phyloP scores from a whole-genome alignment of 2,329 filamentous ascomycete species.

The Phaeosphaeria sp. region DNA sequence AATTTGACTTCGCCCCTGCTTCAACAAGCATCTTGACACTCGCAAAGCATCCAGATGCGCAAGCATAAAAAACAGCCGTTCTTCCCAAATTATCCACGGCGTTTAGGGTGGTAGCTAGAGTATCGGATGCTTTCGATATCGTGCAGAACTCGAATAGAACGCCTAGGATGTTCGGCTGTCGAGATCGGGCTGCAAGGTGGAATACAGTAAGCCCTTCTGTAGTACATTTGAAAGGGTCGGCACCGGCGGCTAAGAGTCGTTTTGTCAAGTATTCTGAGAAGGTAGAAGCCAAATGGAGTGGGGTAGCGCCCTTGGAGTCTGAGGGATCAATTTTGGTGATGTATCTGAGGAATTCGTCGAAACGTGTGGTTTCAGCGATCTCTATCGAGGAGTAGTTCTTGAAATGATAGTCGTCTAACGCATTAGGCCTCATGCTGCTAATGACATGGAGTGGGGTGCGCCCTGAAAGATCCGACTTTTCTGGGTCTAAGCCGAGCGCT shows the following conservation, averaged over 20 bases:
- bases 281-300: slow-evolving; percentile 20
- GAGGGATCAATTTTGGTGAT: slow-evolving; percentile 1
- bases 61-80: slow-evolving; percentile 22
- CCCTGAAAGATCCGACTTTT: not conserved
- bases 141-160: slow-evolving; percentile 18
- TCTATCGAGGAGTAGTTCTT: not conserved
- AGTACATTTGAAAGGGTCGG: slow-evolving; percentile 40
- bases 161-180: slow-evolving; percentile 46
- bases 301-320: slow-evolving; percentile 17
- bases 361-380: not conserved
- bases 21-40: slow-evolving; percentile 12
- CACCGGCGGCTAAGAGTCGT: slow-evolving; percentile 47
- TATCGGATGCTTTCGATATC: not conserved
- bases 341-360: not conserved
- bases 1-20: slow-evolving; percentile 10
- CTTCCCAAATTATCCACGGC: slow-evolving; percentile 5
- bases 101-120: slow-evolving; percentile 1
- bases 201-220: slow-evolving; percentile 48
- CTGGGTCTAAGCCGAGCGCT: not conserved
- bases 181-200: slow-evolving; percentile 48
- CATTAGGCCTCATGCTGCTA: not conserved
- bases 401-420: not conserved
- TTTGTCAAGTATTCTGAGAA: slow-evolving; percentile 25
- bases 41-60: slow-evolving; percentile 14
- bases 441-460: not conserved